Evolutionary conservation across 2,329 filamentous ascomycete genomes (phyloP).

Genomic region (Aspergillus piperis): DNA sequence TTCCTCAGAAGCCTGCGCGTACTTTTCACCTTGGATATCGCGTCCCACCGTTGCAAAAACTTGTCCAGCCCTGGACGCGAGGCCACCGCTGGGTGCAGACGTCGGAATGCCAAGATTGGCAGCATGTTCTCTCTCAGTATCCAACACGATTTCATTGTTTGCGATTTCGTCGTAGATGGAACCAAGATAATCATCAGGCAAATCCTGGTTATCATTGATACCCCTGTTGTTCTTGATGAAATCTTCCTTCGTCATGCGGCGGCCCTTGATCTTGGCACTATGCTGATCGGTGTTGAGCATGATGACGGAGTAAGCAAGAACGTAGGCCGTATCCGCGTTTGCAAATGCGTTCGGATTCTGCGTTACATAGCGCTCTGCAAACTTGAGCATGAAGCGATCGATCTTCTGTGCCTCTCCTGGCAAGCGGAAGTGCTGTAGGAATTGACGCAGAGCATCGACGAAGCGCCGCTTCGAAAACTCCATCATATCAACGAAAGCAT

Average conservation of each 20-base stretch:
- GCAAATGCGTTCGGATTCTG: slow-evolving; percentile 97
- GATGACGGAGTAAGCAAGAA: slow-evolving; percentile 94
- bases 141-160: slow-evolving; percentile 88
- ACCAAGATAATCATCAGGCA: slow-evolving; percentile 88
- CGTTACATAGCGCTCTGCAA: slow-evolving; percentile 90
- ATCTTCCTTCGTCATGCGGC: slow-evolving; percentile 91
- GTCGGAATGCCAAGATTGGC: slow-evolving; percentile 70
- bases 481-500: slow-evolving; percentile 94
- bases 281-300: slow-evolving; percentile 95
- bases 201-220: slow-evolving; percentile 93
- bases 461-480: slow-evolving; percentile 90
- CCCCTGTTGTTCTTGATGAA: slow-evolving; percentile 99
- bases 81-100: slow-evolving; percentile 65
- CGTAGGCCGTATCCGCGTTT: slow-evolving; percentile 96
- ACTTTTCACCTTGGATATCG: slow-evolving; percentile 88
- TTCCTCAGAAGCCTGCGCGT: slow-evolving; percentile 91
- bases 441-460: slow-evolving; percentile 86
- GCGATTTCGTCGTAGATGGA: slow-evolving; percentile 91
- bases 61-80: slow-evolving; percentile 82
- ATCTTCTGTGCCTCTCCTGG: slow-evolving; percentile 98
- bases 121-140: slow-evolving; percentile 86
- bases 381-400: slow-evolving; percentile 98
- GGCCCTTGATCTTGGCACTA: slow-evolving; percentile 77
- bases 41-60: slow-evolving; percentile 89
- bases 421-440: slow-evolving; percentile 90